Percentiles rank a stretch among this genome's conserved stretches.
These are phyloP conservation scores for Lactarius hatsudake DNA, from an alignment of 768 basidiomycete species.

Conservation along the genomic window DNA sequence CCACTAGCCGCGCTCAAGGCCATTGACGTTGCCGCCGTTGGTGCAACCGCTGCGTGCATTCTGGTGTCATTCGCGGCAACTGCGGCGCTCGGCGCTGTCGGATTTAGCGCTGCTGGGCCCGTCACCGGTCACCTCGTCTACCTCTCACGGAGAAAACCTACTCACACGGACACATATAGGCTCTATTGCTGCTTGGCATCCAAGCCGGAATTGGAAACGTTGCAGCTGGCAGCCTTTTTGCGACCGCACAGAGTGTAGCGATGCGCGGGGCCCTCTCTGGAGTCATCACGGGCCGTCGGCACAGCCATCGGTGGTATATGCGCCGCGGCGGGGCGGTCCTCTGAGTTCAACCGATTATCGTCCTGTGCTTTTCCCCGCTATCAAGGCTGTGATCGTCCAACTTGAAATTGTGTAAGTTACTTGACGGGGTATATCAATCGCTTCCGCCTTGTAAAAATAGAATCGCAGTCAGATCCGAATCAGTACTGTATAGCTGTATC, in stretches of 20 bases:
- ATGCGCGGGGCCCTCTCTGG: background rate
- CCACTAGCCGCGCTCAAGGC: background rate
- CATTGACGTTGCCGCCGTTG: background rate
- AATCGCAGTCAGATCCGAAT: background rate
- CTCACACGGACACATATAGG: background rate
- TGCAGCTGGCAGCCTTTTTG: background rate
- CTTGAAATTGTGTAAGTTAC: background rate
- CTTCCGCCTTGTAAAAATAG: background rate
- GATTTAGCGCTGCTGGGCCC: conserved; percentile 10
- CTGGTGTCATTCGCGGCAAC: too few species aligned
- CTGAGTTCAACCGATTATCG: background rate
- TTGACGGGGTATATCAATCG: background rate
- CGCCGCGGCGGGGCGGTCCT: background rate
- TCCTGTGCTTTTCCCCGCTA: background rate
- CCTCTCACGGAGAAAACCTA: background rate
- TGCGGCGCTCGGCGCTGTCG: background rate
- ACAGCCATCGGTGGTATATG: background rate
- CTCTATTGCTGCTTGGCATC: background rate
- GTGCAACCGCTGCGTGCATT: background rate
- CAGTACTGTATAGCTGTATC: background rate
- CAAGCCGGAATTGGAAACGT: conserved; percentile 8
- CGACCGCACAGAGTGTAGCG: conserved; percentile 6
- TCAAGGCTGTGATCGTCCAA: too few species aligned
- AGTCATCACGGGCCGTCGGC: background rate
- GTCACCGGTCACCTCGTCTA: conserved; percentile 5